These are phyloP conservation scores for Colletotrichum navitas DNA, from an alignment of 2,329 filamentous ascomycete genomes.

Conservation along the genomic window DNA sequence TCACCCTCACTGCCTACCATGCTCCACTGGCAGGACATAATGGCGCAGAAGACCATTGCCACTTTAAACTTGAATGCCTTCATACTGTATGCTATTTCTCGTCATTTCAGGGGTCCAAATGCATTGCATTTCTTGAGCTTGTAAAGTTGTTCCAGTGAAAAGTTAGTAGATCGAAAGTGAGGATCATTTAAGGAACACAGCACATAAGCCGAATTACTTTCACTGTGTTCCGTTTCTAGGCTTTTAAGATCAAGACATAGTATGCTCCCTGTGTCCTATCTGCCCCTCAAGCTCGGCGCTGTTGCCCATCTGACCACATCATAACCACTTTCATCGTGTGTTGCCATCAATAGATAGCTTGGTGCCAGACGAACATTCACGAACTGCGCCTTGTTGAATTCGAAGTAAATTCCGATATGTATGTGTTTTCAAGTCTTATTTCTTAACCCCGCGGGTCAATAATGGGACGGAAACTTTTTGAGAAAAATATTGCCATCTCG, in stretches of 20 bases:
- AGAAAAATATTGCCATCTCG: too few species aligned
- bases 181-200: not conserved
- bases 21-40: not conserved
- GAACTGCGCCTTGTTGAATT: accelerated
- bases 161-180: not conserved
- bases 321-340: too few species aligned
- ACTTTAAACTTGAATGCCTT: not conserved
- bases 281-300: not conserved
- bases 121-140: not conserved
- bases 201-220: not conserved
- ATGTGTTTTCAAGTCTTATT: not conserved
- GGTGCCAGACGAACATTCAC: too few species aligned
- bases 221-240: not conserved
- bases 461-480: too few species aligned
- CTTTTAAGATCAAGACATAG: not conserved
- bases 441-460: too few species aligned
- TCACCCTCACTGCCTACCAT: not conserved
- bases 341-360: too few species aligned
- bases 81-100: not conserved
- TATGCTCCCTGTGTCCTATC: not conserved
- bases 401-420: not conserved
- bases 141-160: not conserved
- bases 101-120: not conserved
- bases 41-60: not conserved
- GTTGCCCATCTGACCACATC: not conserved